Conservation (phyloP, 495 filamentous ascomycete genomes). For the Penicillium atrosanguineum region DNA sequence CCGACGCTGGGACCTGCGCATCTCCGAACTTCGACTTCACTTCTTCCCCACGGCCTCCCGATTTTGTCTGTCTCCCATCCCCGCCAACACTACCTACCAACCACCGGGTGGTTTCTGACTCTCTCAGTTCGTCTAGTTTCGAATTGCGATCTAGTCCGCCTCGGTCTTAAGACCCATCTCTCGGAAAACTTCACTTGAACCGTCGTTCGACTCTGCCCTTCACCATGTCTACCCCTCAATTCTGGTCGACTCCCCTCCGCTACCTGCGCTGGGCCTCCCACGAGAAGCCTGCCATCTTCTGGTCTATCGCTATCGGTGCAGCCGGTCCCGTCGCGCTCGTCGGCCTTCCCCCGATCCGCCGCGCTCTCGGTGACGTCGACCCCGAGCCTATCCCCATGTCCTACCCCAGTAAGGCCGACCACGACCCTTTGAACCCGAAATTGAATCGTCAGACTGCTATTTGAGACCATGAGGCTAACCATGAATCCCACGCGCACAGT, state of each 20-base stretch:
- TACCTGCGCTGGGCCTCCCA: constrained; percentile 86
- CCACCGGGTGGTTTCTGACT: constrained; percentile 3
- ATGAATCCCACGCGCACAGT: constrained; percentile 47
- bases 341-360: constrained; percentile 66
- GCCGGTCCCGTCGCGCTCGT: constrained; percentile 68
- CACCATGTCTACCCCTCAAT: constrained; percentile 69
- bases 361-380: constrained; percentile 65
- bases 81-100: constrained; percentile 9
- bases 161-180: not conserved
- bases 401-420: constrained; percentile 73
- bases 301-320: constrained; percentile 67
- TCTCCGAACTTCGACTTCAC: constrained; percentile 35
- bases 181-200: constrained; percentile 6
- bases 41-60: constrained; percentile 25
- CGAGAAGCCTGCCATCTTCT: constrained; percentile 87
- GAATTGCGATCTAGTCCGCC: constrained; percentile 1
- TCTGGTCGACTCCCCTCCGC: constrained; percentile 76
- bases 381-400: constrained; percentile 73
- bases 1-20: constrained; percentile 33
- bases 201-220: constrained; percentile 17
- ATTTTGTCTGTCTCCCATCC: constrained; percentile 16
- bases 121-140: constrained; percentile 3
- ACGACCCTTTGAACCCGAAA: not conserved
- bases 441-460: not conserved
- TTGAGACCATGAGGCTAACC: constrained; percentile 5